A percentile compares a stretch with the other conserved stretches of the same genome.
Evolutionary conservation across 495 filamentous ascomycete species (phyloP).

Genomic region (Tuber umbilicatum): DNA sequence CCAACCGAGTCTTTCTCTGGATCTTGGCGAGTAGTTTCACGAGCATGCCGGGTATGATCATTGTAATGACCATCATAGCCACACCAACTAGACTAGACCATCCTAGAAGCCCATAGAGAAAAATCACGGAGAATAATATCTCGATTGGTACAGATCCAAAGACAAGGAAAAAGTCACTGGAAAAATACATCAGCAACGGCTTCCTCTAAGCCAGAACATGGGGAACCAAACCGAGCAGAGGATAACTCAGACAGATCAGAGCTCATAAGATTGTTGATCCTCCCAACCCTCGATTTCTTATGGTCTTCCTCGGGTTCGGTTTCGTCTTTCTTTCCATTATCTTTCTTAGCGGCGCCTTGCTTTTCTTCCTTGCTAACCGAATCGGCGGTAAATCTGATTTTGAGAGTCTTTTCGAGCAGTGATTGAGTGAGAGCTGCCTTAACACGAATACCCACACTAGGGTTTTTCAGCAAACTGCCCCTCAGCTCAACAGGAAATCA

Average conservation of each 20-base stretch:
- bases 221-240: conserved; percentile 14
- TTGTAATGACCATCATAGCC: conserved; percentile 36
- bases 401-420: conserved; percentile 38
- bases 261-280: conserved; percentile 32
- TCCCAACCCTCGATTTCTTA: conserved; percentile 18
- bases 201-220: not conserved
- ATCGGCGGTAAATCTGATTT: conserved; percentile 35
- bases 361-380: conserved; percentile 18
- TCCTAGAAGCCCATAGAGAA: conserved; percentile 39
- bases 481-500: not conserved
- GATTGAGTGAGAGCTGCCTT: conserved; percentile 39
- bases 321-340: conserved; percentile 7
- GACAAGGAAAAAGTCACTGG: conserved; percentile 38
- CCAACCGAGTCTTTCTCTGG: conserved; percentile 26
- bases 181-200: not conserved
- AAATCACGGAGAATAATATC: conserved; percentile 33
- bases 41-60: conserved; percentile 28
- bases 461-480: not conserved
- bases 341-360: not conserved
- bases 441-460: conserved; percentile 32
- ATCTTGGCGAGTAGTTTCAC: conserved; percentile 28
- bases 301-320: not conserved
- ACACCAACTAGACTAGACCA: conserved; percentile 40
- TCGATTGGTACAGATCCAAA: conserved; percentile 38
- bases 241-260: conserved; percentile 25